Conservation (phyloP, 179 eudicot genomes). For the Silene noctiflora region DNA sequence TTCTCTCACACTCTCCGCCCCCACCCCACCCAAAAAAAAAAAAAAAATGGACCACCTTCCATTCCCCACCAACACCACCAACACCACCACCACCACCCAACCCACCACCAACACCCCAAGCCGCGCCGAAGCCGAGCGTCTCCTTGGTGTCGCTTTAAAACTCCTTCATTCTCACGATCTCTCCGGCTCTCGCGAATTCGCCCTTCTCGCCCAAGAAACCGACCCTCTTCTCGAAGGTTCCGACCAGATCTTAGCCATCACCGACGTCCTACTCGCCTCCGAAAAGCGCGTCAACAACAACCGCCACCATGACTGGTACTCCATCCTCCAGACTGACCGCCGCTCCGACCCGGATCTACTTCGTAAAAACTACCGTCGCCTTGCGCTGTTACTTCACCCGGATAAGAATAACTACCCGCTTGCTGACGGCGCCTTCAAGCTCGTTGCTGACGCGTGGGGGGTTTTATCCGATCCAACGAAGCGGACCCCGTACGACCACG, state of each 20-base stretch:
- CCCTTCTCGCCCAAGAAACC: slow-evolving; percentile 69
- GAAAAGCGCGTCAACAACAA: slow-evolving; percentile 48
- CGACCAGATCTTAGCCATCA: slow-evolving; percentile 80
- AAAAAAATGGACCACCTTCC: slow-evolving; percentile 25
- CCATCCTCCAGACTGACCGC: slow-evolving; percentile 51
- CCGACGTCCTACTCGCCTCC: slow-evolving; percentile 69
- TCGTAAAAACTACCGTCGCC: slow-evolving; percentile 67
- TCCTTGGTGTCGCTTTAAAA: slow-evolving; percentile 64
- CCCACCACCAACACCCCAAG: slow-evolving; percentile 5
- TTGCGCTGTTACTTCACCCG: slow-evolving; percentile 82
- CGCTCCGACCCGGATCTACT: slow-evolving; percentile 52
- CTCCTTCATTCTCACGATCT: slow-evolving; percentile 59
- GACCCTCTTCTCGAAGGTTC: slow-evolving; percentile 67
- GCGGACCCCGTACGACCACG: slow-evolving; percentile 42
- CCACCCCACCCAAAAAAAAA: too few relatives aligned
- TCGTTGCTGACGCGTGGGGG: slow-evolving; percentile 76
- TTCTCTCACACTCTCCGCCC: not conserved
- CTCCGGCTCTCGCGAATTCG: slow-evolving; percentile 61
- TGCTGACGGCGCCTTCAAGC: slow-evolving; percentile 62
- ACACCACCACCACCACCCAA: not conserved
- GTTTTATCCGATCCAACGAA: slow-evolving; percentile 42
- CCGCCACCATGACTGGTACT: slow-evolving; percentile 60
- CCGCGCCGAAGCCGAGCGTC: slow-evolving; percentile 54
- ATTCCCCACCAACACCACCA: not conserved
- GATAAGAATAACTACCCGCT: slow-evolving; percentile 66